These are phyloP conservation scores for Typha latifolia DNA, from an alignment of 176 grass and related monocot species.

Conservation along the genomic window DNA sequence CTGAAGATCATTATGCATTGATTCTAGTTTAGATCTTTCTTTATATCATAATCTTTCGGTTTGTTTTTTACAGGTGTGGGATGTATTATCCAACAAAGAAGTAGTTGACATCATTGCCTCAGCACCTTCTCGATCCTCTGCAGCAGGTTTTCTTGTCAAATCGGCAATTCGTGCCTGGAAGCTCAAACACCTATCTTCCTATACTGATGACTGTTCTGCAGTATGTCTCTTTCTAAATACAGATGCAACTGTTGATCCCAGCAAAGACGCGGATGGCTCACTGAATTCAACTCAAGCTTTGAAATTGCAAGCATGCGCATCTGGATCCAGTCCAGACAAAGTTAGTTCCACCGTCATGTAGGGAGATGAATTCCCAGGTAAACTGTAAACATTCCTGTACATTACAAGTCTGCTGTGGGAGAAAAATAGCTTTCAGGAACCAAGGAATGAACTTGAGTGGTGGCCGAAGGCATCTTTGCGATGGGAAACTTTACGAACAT, in stretches of 20 bases:
- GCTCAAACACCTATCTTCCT: conserved; percentile 31
- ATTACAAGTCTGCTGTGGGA: too few relatives aligned
- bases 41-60: not conserved
- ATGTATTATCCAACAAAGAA: conserved; percentile 59
- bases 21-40: not conserved
- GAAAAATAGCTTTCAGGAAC: too few relatives aligned
- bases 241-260: conserved; percentile 20
- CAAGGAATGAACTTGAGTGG: too few relatives aligned
- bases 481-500: too few relatives aligned
- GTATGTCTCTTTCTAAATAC: conserved; percentile 69
- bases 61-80: conserved; percentile 54
- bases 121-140: conserved; percentile 33
- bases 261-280: conserved; percentile 1
- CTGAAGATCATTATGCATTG: too few relatives aligned
- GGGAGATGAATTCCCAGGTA: too few relatives aligned
- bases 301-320: too few relatives aligned
- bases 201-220: conserved; percentile 60
- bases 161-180: conserved; percentile 43
- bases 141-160: conserved; percentile 54
- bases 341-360: too few relatives aligned
- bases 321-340: too few relatives aligned
- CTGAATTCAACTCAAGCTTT: not conserved
- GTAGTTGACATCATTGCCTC: conserved; percentile 43
- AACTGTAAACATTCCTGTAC: too few relatives aligned
- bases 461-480: too few relatives aligned